Evolutionary conservation across 257 asterid species (phyloP).

Genomic region (Solanum corneliomulleri): DNA sequence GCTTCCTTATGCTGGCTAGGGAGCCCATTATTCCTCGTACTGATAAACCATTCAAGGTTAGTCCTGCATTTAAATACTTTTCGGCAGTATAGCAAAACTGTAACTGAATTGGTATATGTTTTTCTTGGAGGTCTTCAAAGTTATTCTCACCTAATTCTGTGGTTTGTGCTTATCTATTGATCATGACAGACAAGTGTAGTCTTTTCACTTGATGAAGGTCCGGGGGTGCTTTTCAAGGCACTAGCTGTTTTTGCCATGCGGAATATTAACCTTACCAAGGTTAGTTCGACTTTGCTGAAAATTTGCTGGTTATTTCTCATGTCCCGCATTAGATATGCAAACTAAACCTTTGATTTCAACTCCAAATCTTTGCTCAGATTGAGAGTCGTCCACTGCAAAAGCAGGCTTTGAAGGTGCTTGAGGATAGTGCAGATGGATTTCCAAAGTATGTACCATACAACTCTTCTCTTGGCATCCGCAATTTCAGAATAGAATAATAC

Average conservation of each 20-base stretch:
- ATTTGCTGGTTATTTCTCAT: background rate
- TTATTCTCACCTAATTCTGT: background rate
- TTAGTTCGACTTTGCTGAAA: slow-evolving; percentile 8
- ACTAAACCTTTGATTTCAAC: background rate
- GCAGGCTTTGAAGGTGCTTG: slow-evolving; percentile 59
- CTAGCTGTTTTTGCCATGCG: slow-evolving; percentile 97
- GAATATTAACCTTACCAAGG: slow-evolving; percentile 91
- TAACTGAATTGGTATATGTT: background rate
- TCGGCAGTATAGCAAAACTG: background rate
- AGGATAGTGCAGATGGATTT: slow-evolving; percentile 39
- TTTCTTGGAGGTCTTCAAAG: background rate
- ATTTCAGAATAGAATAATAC: background rate
- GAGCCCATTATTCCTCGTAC: slow-evolving; percentile 96
- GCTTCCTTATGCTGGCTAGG: slow-evolving; percentile 94
- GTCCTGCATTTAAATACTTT: background rate
- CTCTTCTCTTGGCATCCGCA: background rate
- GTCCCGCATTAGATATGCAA: background rate
- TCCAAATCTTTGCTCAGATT: slow-evolving; percentile 36
- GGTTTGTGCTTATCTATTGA: background rate
- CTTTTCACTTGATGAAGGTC: slow-evolving; percentile 99
- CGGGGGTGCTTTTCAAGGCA: slow-evolving; percentile 97
- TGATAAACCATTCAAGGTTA: slow-evolving; percentile 93
- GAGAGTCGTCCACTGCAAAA: slow-evolving; percentile 97
- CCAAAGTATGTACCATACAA: slow-evolving; percentile 40
- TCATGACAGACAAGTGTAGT: slow-evolving; percentile 81